Evolutionary conservation across 2,329 filamentous ascomycete genomes (phyloP).

Genomic region (Rhytidhysteron rufulum): DNA sequence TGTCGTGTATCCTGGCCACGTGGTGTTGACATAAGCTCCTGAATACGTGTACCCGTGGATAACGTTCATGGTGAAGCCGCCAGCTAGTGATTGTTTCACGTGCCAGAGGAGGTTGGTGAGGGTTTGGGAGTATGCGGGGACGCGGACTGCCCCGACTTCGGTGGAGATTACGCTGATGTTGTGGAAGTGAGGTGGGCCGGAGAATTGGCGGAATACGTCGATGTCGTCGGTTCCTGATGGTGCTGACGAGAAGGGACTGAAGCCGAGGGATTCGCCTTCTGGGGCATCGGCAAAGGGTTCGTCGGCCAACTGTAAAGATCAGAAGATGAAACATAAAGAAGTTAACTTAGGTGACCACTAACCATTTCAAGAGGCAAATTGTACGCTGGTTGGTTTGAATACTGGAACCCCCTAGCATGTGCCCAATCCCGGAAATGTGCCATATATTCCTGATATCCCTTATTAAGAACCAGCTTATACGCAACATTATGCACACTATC

Average conservation of each 20-base stretch:
- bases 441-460: constrained; percentile 28
- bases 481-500: constrained; percentile 18
- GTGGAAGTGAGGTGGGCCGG: constrained; percentile 28
- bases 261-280: constrained; percentile 33
- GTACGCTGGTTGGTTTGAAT: constrained; percentile 29
- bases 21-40: constrained; percentile 43
- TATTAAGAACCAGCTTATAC: constrained; percentile 24
- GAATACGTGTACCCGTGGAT: constrained; percentile 44
- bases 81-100: constrained; percentile 39
- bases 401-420: constrained; percentile 18
- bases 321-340: no score
- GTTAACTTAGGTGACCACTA: constrained; percentile 1
- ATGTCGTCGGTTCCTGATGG: no score
- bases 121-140: constrained; percentile 22
- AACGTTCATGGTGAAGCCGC: constrained; percentile 42
- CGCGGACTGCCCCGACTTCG: constrained; percentile 27
- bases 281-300: constrained; percentile 28
- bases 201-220: constrained; percentile 32
- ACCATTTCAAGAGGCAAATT: constrained; percentile 34
- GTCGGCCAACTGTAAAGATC: constrained; percentile 12
- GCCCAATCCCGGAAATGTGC: constrained; percentile 22
- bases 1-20: constrained; percentile 47
- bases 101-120: constrained; percentile 30
- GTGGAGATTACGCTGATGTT: constrained; percentile 28
- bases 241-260: no score